Base-by-base conservation (phyloP, 768 basidiomycete genomes). In the Strobilomyces echinocephalus region DNA sequence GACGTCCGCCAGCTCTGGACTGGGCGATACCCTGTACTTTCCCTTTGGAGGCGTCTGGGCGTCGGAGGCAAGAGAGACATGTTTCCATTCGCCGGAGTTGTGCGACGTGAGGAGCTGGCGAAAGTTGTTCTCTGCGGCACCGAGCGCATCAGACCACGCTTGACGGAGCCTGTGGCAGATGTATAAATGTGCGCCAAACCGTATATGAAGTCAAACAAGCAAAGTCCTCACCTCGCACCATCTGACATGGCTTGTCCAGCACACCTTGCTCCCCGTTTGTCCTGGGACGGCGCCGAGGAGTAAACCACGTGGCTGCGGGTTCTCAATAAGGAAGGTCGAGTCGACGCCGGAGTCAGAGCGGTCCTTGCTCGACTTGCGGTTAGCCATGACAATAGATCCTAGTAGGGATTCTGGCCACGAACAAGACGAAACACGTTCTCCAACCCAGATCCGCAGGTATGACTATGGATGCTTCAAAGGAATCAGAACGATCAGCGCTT, bases 121-220 rank as follows among this genome's bases (percentile, higher is more conserved):
- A 73, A 94, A 93, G 63, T 84, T 82, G 44, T 79, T 70, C 62
- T 93, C 87, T 48, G 92, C 90, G 55, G 80, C 77, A 60, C 76
- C 79, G 53, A 95, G 76, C 15, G 92, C 84, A 54, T 78, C 73
- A 58, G 84, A 82, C 91, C 92, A 95, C 39, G 88, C 83, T 69
- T 91, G 83, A 62, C 85, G 85, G 58, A 94, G 77, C 58, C 92
- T 93, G 56, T 31, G 28, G n/a, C 0, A n/a, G 14, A 14, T 38
- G 38, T 34, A 36, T 33, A 31, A 43, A 12, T 4, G 8, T 38
- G 40, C 42, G 33, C 8, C n/a, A 9, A 0, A 46, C 14, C 44
- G 21, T 28, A 24, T 20, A 33, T 28, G 44, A 50, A 15, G 46
- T 26, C 20, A 33, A 15, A 21, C 5, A 18, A 4, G 42, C 33